Evolutionary conservation across 139 green algal species (phyloP).

Genomic region (Tetraselmis chui): DNA sequence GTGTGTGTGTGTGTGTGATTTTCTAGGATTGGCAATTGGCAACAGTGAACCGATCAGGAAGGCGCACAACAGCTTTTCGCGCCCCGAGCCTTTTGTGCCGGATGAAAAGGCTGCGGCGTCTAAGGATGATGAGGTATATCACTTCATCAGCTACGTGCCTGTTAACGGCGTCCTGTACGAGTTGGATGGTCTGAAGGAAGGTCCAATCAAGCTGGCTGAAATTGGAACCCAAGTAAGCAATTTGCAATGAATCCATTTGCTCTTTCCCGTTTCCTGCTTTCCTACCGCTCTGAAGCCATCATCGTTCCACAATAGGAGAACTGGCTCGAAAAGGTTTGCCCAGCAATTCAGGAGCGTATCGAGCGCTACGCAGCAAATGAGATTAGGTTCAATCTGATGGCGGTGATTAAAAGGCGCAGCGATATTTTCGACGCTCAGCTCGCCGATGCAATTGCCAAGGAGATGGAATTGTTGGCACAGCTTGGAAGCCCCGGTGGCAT

Average conservation of each 20-base stretch:
- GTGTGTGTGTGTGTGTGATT: neutral
- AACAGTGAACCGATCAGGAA: constrained; percentile 87
- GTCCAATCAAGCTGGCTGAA: constrained; percentile 73
- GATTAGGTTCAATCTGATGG: constrained; percentile 98
- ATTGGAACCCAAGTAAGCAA: constrained; percentile 25
- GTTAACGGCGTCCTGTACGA: constrained; percentile 80
- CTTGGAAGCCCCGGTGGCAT: neutral
- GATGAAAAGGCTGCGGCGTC: constrained; percentile 52
- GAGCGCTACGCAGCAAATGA: constrained; percentile 77
- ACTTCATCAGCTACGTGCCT: constrained; percentile 84
- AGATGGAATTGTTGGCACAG: neutral
- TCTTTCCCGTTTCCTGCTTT: neutral
- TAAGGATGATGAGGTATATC: constrained; percentile 61
- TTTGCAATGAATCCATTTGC: neutral
- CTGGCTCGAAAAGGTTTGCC: constrained; percentile 59
- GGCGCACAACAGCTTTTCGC: constrained; percentile 93
- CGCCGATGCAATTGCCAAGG: neutral
- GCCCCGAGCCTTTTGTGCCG: constrained; percentile 76
- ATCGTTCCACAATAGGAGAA: constrained; percentile 34
- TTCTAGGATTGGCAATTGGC: constrained; percentile 79
- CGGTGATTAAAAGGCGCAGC: constrained; percentile 62
- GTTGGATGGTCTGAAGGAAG: constrained; percentile 91
- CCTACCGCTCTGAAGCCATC: neutral
- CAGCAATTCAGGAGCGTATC: constrained; percentile 63
- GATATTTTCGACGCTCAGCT: constrained; percentile 29